These are phyloP conservation scores for Solanum megistacrolobum DNA, from an alignment of 257 asterid genomes.

Conservation along the genomic window DNA sequence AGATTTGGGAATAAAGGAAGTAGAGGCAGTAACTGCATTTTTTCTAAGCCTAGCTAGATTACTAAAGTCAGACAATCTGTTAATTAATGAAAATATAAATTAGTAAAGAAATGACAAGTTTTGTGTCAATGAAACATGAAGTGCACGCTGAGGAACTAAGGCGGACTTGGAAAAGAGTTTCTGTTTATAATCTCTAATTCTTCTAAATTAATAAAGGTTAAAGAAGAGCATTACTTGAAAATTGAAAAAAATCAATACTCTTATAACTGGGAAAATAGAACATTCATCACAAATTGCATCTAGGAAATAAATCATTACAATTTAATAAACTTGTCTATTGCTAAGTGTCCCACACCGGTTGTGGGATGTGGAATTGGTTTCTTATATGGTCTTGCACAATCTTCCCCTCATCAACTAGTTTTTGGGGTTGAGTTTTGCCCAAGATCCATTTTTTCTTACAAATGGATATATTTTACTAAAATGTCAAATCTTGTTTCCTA, in stretches of 20 bases:
- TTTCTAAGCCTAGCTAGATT: not conserved
- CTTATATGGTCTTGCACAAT: not conserved
- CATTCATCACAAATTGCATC: not conserved
- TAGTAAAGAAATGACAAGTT: not conserved
- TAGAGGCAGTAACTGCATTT: slow-evolving; percentile 26
- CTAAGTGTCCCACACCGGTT: not conserved
- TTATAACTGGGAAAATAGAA: not conserved
- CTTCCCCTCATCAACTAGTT: not conserved
- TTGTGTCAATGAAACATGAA: not conserved
- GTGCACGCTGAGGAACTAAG: not conserved
- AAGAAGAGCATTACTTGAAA: not conserved
- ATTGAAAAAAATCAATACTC: not conserved
- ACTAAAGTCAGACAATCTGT: not conserved
- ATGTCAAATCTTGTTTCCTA: not conserved
- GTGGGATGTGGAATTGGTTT: not conserved
- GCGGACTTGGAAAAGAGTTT: not conserved
- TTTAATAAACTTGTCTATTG: not conserved
- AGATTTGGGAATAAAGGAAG: slow-evolving; percentile 29
- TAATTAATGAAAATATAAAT: slow-evolving; percentile 1
- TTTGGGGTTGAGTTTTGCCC: not conserved
- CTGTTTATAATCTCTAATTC: not conserved
- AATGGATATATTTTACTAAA: not conserved
- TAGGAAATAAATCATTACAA: not conserved
- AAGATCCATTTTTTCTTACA: not conserved
- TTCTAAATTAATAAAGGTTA: not conserved